Evolutionary conservation across 192 early-diverging fungal species (phyloP), one percentile per base, ranked within the genome.

Genomic region (Piromyces finnis): DNA sequence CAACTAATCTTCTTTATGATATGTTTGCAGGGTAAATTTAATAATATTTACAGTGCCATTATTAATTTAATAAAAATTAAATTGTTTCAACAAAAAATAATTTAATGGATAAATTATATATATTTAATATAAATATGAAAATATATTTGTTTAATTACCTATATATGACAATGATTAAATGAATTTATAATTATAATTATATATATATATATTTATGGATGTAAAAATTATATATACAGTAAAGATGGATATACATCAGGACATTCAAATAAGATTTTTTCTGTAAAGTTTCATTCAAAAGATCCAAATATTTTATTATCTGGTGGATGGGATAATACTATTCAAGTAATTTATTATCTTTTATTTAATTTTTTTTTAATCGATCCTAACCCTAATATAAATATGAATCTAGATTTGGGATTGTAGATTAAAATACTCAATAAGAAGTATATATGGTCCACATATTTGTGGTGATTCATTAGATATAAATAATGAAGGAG

Each of bases 401-500:
- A n/a, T n/a, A n/a, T n/a, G n/a, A n/a, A n/a, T n/a, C n/a, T 22
- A 89, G 84, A 86, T 90, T 36, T 90, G 89, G 89, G 89, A 90
- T 79, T 82, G 78, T 7, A 83, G 88, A 41, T 39, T 82, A 18
- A 78, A 78, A 3, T 83, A 84, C 22, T 88, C 89, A 2, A 80
- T 90, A 29, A 81, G 87, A 26, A 82, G 81, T 26, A 87, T 90
- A 78, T 90, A 87, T 79, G 85, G 87, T 11, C 89, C 89, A 22
- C 88, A 88, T 81, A 85, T 90, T 41, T 90, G 88, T 82, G 89
- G 88, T n/a, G 89, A 90, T 79, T 77, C 87, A 14, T 77, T 90
- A 29, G 88, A 89, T 83, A 82, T 89, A 39, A 81, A 84, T n/a
- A 79, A 82, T 28, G 59, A 39, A 29, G 86, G 85, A 1, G 41